Evolutionary conservation across 164 flowering plant genomes (phyloP), one percentile per base, ranked within the genome.

Genomic region (Warburgia ugandensis): DNA sequence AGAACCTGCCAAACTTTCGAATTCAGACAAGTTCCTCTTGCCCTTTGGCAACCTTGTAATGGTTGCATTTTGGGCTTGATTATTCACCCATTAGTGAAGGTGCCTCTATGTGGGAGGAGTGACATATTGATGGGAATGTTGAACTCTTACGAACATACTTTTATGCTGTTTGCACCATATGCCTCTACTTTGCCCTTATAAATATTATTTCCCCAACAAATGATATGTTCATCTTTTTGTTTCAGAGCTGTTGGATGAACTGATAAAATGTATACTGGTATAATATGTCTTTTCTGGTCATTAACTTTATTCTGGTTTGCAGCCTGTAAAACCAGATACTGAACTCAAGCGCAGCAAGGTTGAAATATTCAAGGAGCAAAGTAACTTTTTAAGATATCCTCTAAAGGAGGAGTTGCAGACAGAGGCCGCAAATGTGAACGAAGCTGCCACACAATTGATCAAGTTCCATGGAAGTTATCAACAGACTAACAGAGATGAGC

Each of bases 381-480:
- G 97, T 59, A 76, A 94, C 64, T 94, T 64, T 57, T 78, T 94
- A 30, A 75, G 99, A 61, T 94, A 82, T 52, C 99, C 97, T 47
- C 86, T 94, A 21, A 94, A 89, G 40, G 99, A 89, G 79, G 99
- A 94, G 69, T 53, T 94, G 58, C 45, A 77, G 46, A 77, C 86
- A 3, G 99, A 89, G 56, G 81, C 94, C 22, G 82, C 97, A 2
- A 79, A 79, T 57, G 62, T 89, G 29, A 94, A 84, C 66, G 99
- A 94, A 68, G 65, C 84, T 54, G 94, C 97, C 35, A 78, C 84
- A 19, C 99, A 94, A 60, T 37, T 94, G 57, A 94, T 94, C 67
- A 94, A 94, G 76, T 94, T 94, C 63, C 99, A 94, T 66, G 99
- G 99, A 60, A 94, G 99, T 73, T 94, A 94, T 65, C 89, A 76